Percentiles rank a stretch among this genome's conserved stretches.
phyloP scores from a whole-genome alignment of 805 yeast genomes.

The Kodamaea kakaduensis region DNA sequence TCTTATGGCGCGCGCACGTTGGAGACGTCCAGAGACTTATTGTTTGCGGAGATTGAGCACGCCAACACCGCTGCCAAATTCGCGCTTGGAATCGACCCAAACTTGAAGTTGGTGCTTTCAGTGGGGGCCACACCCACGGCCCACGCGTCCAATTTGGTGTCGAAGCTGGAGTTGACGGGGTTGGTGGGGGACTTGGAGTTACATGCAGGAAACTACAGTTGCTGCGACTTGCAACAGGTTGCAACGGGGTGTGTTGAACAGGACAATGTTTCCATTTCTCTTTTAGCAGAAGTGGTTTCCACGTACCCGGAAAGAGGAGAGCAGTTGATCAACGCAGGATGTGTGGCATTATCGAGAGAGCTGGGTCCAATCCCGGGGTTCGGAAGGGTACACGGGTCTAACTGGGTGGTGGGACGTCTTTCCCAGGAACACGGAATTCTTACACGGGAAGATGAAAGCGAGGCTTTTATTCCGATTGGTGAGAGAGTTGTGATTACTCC shows the following conservation, averaged over 20 bases:
- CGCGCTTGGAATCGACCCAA: conserved; percentile 33
- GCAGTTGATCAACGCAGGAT: conserved; percentile 66
- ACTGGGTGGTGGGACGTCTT: conserved; percentile 64
- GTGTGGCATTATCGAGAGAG: conserved; percentile 64
- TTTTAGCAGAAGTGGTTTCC: conserved; percentile 34
- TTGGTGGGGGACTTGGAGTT: conserved; percentile 51
- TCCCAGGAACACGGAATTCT: conserved; percentile 81
- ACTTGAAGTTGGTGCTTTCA: conserved; percentile 47
- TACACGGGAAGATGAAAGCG: conserved; percentile 35
- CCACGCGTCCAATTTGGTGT: conserved; percentile 45
- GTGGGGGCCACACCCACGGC: conserved; percentile 85
- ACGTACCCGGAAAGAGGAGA: conserved; percentile 54
- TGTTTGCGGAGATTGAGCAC: conserved; percentile 55
- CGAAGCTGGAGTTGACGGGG: conserved; percentile 17
- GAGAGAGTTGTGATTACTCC: conserved; percentile 54
- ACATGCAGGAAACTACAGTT: conserved; percentile 79
- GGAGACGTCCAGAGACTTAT: conserved; percentile 43
- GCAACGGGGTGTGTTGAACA: conserved; percentile 50
- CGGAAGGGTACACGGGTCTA: conserved; percentile 46
- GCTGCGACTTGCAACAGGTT: conserved; percentile 74
- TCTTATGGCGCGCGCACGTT: conserved; percentile 51
- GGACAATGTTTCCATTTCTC: conserved; percentile 15
- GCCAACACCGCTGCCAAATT: conserved; percentile 51
- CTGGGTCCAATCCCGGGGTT: conserved; percentile 55
- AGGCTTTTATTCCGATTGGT: conserved; percentile 46